These are phyloP conservation scores for Pterulicium gracile DNA, from an alignment of 1,284 basidiomycete species.

Conservation along the genomic window DNA sequence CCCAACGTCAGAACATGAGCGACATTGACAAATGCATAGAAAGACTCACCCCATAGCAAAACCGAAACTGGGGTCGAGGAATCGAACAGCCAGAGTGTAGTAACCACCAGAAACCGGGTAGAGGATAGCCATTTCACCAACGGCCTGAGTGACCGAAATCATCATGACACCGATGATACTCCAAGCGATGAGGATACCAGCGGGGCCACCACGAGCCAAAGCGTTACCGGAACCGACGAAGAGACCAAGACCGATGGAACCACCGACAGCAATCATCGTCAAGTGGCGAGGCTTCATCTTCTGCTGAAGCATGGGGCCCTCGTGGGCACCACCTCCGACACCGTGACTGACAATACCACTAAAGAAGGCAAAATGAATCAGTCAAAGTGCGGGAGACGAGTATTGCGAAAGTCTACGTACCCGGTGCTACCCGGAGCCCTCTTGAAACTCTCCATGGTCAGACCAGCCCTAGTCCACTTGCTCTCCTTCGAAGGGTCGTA, in stretches of 20 bases:
- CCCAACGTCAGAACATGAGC: neutral
- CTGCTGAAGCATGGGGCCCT: slow-evolving; percentile 31
- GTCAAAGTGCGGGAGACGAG: too few species aligned
- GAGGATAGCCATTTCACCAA: slow-evolving; percentile 42
- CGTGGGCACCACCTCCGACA: neutral
- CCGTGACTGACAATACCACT: too few species aligned
- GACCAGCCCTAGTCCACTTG: slow-evolving; percentile 28
- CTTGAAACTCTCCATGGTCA: slow-evolving; percentile 31
- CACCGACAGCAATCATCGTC: slow-evolving; percentile 37
- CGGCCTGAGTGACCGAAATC: slow-evolving; percentile 33
- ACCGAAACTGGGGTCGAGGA: slow-evolving; percentile 39
- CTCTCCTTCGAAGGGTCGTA: slow-evolving; percentile 35
- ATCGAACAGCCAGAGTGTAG: slow-evolving; percentile 32
- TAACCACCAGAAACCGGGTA: slow-evolving; percentile 44
- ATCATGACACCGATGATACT: slow-evolving; percentile 33
- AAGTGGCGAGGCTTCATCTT: slow-evolving; percentile 36
- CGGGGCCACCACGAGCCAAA: slow-evolving; percentile 28
- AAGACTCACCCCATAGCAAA: slow-evolving; percentile 30
- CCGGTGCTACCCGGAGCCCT: slow-evolving; percentile 32
- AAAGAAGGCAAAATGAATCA: too few species aligned
- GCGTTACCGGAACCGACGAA: slow-evolving; percentile 41
- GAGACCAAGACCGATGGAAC: slow-evolving; percentile 41
- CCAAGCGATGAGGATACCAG: slow-evolving; percentile 31
- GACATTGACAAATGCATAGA: neutral
- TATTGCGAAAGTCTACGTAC: slow-evolving; percentile 16